A percentile compares a stretch with the other conserved stretches of the same genome.
phyloP scores from a whole-genome alignment of 129 eudicot genomes.

The Saussurea involucrata region DNA sequence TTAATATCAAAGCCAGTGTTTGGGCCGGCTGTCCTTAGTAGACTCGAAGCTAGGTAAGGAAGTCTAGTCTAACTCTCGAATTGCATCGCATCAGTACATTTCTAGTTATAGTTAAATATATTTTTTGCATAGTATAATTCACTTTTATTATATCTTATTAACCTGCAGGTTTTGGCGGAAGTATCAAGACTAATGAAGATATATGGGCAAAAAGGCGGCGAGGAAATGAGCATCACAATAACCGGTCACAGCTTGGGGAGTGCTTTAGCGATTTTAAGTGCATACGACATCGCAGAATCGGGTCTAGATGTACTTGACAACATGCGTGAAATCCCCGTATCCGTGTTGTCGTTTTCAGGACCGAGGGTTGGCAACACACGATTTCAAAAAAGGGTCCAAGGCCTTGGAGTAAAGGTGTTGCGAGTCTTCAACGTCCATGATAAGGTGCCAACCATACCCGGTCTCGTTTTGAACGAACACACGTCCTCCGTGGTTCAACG shows the following conservation, averaged over 20 bases:
- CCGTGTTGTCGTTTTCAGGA: constrained; percentile 50
- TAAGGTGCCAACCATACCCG: constrained; percentile 43
- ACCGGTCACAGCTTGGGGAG: constrained; percentile 65
- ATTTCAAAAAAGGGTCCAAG: constrained; percentile 40
- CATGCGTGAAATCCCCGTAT: constrained; percentile 30
- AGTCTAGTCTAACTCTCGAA: too few relatives aligned
- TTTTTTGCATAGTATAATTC: not conserved
- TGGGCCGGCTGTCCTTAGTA: too few relatives aligned
- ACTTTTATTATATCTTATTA: not conserved
- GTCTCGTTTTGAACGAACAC: constrained; percentile 40
- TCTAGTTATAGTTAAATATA: too few relatives aligned
- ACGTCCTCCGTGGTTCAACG: constrained; percentile 13
- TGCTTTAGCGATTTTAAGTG: constrained; percentile 44
- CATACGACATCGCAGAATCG: constrained; percentile 52
- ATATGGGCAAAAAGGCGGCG: constrained; percentile 22
- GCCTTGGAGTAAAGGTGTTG: constrained; percentile 48
- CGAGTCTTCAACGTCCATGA: constrained; percentile 55
- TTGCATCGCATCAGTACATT: too few relatives aligned
- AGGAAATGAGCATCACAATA: constrained; percentile 49
- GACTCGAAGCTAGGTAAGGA: too few relatives aligned
- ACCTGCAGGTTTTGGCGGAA: constrained; percentile 33
- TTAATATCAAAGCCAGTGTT: too few relatives aligned
- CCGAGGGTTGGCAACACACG: constrained; percentile 59
- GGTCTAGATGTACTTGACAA: constrained; percentile 28
- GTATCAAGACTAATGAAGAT: constrained; percentile 27